Base-by-base conservation (phyloP, 768 basidiomycete species). In the Boletus huronensis region DNA sequence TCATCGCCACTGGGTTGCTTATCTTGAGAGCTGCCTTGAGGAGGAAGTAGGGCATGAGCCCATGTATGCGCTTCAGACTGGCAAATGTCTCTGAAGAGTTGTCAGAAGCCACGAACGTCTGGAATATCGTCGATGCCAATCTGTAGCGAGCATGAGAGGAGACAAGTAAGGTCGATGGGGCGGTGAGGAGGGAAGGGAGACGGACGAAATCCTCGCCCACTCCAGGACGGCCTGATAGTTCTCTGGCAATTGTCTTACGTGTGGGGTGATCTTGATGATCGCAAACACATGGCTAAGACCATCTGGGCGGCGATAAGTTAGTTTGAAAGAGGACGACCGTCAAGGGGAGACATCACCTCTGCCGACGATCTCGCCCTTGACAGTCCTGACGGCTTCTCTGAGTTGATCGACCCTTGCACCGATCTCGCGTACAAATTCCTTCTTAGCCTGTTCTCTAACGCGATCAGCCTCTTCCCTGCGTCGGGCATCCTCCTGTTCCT, bases 31-130 rank as follows among this genome's bases (percentile, higher is more conserved):
- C 88, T 8, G 92, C 82, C 70, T 93, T 98, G 58, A 99, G 82
- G 77, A 98, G 85, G 64, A 98, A 92, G 70, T 99, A 99, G 6
- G 97, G 97, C 92, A 98, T 97, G 48, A 96, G 74, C 1, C 94
- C 93, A 66, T 99, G 97, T 40, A 97, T 82, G 45, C 95, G 82
- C 75, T 98, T 98, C 55, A 99, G 73, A 54, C 84, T 81, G 14
- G 91, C 79, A 62, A 98, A 88, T 5, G 87, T 88, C 61, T 96
- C 90, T 6, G 93, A 94, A 6, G 93, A 88, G 55, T 86, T 86
- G 69, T 99, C 97, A 21, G 93, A 83, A 0, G 97, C 97, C 29
- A 97, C 83, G 63, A 93, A 95, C 35, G 89, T 87, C 60, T 98
- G 95, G 69, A 98, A 99, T 38, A 98, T 86, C 3, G 97, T 95